phyloP scores from a whole-genome alignment of 495 filamentous ascomycete species.

The Podospora pseudopauciseta region DNA sequence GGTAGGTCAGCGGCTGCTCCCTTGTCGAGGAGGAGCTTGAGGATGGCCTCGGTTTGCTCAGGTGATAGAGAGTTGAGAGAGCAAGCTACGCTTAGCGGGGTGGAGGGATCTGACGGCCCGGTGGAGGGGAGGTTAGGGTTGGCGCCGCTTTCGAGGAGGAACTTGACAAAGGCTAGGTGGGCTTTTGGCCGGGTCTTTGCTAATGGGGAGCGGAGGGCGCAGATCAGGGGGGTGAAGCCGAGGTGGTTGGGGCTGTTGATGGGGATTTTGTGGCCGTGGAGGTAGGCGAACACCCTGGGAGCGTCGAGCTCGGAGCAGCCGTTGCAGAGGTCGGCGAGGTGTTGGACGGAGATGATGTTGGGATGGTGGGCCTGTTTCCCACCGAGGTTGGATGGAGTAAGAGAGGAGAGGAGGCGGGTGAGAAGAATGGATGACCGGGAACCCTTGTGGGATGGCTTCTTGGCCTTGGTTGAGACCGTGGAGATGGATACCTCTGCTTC shows the following conservation, averaged over 20 bases:
- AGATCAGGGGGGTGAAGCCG: conserved; percentile 19
- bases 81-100: conserved; percentile 13
- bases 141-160: conserved; percentile 27
- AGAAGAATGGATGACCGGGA: conserved; percentile 1
- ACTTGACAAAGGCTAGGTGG: conserved; percentile 20
- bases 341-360: not conserved
- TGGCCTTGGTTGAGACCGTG: not conserved
- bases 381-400: not conserved
- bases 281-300: conserved; percentile 17
- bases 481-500: not conserved
- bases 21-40: conserved; percentile 17
- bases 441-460: not conserved
- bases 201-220: conserved; percentile 10
- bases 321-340: conserved; percentile 21
- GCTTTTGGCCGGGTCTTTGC: conserved; percentile 4
- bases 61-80: conserved; percentile 1
- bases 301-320: conserved; percentile 24
- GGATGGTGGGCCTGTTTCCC: not conserved
- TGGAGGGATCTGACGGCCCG: conserved; percentile 7
- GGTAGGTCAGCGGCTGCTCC: conserved; percentile 18
- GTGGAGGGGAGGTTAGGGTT: conserved; percentile 6
- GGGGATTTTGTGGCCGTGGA: not conserved
- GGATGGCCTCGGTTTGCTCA: not conserved
- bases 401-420: conserved; percentile 4
- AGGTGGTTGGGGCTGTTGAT: conserved; percentile 21